Base-by-base conservation (phyloP, 345 rosid species). In the Eucalyptus erythrocorys region DNA sequence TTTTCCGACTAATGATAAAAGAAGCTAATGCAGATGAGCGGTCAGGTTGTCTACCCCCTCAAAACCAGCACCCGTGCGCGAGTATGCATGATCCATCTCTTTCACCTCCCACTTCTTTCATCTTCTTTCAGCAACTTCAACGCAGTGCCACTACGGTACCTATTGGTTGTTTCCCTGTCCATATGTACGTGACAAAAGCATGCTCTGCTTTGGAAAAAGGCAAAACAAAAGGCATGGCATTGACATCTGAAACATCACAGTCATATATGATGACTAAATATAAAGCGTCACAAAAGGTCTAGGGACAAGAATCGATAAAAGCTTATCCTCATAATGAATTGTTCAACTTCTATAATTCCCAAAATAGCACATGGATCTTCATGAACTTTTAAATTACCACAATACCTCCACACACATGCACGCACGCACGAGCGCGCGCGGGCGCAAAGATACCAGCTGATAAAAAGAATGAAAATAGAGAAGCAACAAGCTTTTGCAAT, bases 371-470 rank as follows among this genome's bases (percentile, higher is more conserved):
- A 64, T 64, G 34, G 16, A 64, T 64, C 76, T 64, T 64, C 40
- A n/a, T 64, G 76, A 64, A n/a, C 17, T 2, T 34, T 64, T n/a
- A 64, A n/a, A n/a, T 16, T n/a, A n/a, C 76, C 76, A n/a, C 76
- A 64, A n/a, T 64, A 64, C 17, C 40, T 64, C 17, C 76, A 2
- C 27, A 8, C 61, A 5, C 59, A 8, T 5, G 4, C 8, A 51
- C 22, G 8, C 13, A 11, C 7, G 0, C 15, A 7, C 7, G 1
- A 6, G 3, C n/a, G 1, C 12, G 3, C n/a, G 0, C 7, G 3
- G 7, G 5, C 13, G 6, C 5, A 5, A n/a, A n/a, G 37, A n/a
- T 64, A 64, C 76, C 76, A 64, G 11, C 21, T 64, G 40, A n/a
- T 14, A 64, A 64, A 64, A 64, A 21, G 21, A n/a, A 64, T 7